Conservation (phyloP, 2,329 filamentous ascomycete species). For the Aspergillus hortae region DNA sequence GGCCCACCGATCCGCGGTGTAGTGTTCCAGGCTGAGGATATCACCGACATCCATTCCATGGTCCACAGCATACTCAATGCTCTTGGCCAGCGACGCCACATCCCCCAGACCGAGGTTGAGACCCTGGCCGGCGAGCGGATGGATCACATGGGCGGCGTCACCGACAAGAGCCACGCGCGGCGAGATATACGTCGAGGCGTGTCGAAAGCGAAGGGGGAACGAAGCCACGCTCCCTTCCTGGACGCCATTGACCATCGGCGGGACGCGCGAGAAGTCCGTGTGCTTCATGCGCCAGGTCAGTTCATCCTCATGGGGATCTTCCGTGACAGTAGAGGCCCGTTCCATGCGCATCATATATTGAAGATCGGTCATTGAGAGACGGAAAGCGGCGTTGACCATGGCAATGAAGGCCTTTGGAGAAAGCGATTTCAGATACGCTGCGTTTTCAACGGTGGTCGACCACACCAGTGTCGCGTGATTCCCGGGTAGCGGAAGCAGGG, state of each 20-base stretch:
- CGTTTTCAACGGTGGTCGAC: constrained; percentile 83
- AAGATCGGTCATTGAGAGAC: constrained; percentile 73
- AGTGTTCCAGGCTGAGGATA: constrained; percentile 72
- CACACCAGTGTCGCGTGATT: constrained; percentile 84
- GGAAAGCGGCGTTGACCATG: constrained; percentile 91
- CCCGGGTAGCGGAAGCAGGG: constrained; percentile 83
- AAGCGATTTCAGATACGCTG: constrained; percentile 73
- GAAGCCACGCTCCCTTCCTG: constrained; percentile 79
- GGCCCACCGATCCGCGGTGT: constrained; percentile 75
- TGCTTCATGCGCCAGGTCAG: constrained; percentile 78
- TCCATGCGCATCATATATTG: constrained; percentile 71
- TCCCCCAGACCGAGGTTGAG: constrained; percentile 92
- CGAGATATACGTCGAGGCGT: constrained; percentile 88
- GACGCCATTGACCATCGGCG: constrained; percentile 64
- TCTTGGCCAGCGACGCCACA: constrained; percentile 70
- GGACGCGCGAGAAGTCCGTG: constrained; percentile 59
- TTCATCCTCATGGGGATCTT: constrained; percentile 62
- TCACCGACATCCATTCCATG: constrained; percentile 87
- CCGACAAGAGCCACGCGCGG: constrained; percentile 90
- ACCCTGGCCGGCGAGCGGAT: constrained; percentile 91
- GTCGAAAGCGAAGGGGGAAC: constrained; percentile 86
- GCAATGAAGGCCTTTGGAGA: constrained; percentile 70
- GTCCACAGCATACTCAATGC: constrained; percentile 70
- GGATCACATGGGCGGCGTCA: constrained; percentile 91
- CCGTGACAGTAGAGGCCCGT: constrained; percentile 24